A percentile compares a stretch with the other conserved stretches of the same genome.
These are phyloP conservation scores for Aspergillus brunneoviolaceus DNA, from an alignment of 2,329 filamentous ascomycete genomes.

Conservation along the genomic window DNA sequence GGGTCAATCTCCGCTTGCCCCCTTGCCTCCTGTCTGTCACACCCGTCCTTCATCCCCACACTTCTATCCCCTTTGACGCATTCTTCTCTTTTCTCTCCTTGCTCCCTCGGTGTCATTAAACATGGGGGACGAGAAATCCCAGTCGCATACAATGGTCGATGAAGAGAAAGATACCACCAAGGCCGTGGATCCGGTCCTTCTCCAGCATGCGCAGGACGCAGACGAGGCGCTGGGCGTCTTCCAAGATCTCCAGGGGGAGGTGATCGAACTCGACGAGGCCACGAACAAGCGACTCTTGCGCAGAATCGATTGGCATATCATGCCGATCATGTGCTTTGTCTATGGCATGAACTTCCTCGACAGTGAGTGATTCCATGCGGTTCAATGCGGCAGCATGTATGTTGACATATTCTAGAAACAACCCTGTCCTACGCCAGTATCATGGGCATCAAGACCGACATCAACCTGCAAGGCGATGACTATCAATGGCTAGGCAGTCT, in stretches of 20 bases:
- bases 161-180: constrained; percentile 19
- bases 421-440: constrained; percentile 54
- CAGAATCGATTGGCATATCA: constrained; percentile 62
- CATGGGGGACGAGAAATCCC: constrained; percentile 42
- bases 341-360: constrained; percentile 61
- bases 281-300: constrained; percentile 60
- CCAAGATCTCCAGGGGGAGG: constrained; percentile 48
- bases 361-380: constrained; percentile 29
- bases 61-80: background rate
- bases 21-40: background rate
- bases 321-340: constrained; percentile 59
- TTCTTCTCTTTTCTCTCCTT: background rate
- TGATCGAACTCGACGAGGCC: constrained; percentile 55
- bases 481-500: constrained; percentile 55
- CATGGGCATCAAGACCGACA: constrained; percentile 53
- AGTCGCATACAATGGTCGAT: constrained; percentile 16
- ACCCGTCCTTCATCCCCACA: background rate
- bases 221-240: constrained; percentile 63
- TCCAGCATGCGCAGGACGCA: constrained; percentile 57
- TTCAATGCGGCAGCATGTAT: background rate
- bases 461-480: constrained; percentile 44
- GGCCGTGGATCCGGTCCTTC: constrained; percentile 35
- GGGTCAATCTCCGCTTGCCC: background rate
- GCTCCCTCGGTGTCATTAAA: background rate
- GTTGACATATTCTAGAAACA: constrained; percentile 36